Base-by-base conservation (phyloP, 2,329 filamentous ascomycete species). In the Ophiocordyceps camponoti-leonardi region DNA sequence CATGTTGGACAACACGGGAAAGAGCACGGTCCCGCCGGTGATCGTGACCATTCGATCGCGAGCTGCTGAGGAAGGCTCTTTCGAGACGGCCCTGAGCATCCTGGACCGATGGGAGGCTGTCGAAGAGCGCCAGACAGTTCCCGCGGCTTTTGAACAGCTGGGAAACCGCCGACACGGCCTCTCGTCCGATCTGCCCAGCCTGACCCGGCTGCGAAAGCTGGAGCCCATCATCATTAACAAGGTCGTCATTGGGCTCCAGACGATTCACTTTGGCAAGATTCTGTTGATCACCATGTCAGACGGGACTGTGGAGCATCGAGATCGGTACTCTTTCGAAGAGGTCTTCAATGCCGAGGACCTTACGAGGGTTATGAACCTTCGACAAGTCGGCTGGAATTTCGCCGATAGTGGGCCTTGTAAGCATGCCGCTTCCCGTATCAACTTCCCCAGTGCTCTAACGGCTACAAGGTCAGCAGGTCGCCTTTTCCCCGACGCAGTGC, bases 81-180 rank as follows among this genome's bases (percentile, higher is more conserved):
- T 74, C 40, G 77, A 80, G 51, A 76, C 79, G 30, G 67, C 76
- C 0, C 77, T 83, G 52, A 94, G 81, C 52, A 74, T 88, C 39
- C 70, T 96, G 49, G 80, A 86, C 50, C 75, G 83, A 49, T 96
- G 90, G 90, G 81, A 92, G 52, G 66, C 94, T 14, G 59, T 90
- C 11, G 77, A 83, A 30, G 71, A 76, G 43, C 64, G 72, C n/a
- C 77, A 81, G 50, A 69, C 66, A 11, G 65, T 93, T 8, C 83
- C 92, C 56, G 65, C 80, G 2, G 82, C 81, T 13, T 90, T 94
- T 58, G 82, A 86, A 51, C 81, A 88, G 53, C 69, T 92, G 23
- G 76, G 78, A 8, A 60, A 60, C 41, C 76, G 81, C 52, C 77
- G 77, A 54, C 77, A 75, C 55, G 75, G 69, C 42, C 47, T 62